Evolutionary conservation across 1,284 basidiomycete species (phyloP).

Genomic region (Trichosporon asahii): DNA sequence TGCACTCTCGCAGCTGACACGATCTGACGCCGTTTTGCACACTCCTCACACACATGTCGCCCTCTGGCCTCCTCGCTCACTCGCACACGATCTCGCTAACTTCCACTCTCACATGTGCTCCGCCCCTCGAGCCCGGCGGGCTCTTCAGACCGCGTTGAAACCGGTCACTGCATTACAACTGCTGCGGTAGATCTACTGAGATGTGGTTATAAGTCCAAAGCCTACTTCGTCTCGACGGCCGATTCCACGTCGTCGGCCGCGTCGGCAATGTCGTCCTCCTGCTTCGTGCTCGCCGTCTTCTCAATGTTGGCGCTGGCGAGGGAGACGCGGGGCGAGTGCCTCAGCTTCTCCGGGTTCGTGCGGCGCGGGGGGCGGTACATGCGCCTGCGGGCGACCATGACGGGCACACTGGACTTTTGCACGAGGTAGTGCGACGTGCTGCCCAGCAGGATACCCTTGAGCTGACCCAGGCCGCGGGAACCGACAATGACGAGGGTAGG

Average conservation of each 20-base stretch:
- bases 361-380: conserved; percentile 66
- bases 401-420: conserved; percentile 84
- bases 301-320: conserved; percentile 81
- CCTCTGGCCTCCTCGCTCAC: too few species aligned
- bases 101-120: too few species aligned
- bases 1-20: too few species aligned
- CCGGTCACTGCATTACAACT: neutral
- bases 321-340: conserved; percentile 64
- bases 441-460: conserved; percentile 93
- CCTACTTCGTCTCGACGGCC: conserved; percentile 22
- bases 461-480: conserved; percentile 79
- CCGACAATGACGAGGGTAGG: conserved; percentile 95
- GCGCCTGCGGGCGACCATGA: conserved; percentile 83
- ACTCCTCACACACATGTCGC: too few species aligned
- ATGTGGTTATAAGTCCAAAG: neutral
- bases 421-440: conserved; percentile 96
- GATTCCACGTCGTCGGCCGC: conserved; percentile 38
- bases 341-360: conserved; percentile 51
- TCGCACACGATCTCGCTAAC: too few species aligned
- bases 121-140: too few species aligned
- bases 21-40: too few species aligned
- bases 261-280: conserved; percentile 52
- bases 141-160: neutral
- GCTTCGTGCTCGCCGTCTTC: conserved; percentile 50
- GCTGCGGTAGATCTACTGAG: neutral